phyloP scores from a whole-genome alignment of 495 filamentous ascomycete genomes.

The Lindgomyces ingoldianus region DNA sequence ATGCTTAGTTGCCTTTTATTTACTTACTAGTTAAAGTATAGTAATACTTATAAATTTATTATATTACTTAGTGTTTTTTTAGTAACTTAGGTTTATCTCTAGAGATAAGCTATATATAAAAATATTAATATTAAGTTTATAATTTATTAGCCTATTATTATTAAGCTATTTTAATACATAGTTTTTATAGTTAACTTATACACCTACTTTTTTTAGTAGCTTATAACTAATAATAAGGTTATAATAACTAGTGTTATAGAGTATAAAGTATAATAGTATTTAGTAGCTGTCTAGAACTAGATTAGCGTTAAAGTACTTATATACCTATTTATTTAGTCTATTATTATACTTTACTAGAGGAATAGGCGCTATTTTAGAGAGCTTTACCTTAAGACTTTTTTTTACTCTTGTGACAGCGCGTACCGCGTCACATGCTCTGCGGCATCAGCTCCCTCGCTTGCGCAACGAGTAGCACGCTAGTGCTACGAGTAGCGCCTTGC shows the following conservation, averaged over 20 bases:
- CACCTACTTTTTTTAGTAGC: background rate
- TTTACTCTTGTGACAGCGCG: too few species aligned
- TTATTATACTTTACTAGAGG: background rate
- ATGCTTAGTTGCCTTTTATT: constrained; percentile 16
- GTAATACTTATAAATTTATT: background rate
- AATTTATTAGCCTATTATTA: background rate
- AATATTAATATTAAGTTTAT: background rate
- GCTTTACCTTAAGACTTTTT: background rate
- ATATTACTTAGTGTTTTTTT: background rate
- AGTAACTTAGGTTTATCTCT: background rate
- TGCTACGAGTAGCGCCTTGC: too few species aligned
- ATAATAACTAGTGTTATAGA: background rate
- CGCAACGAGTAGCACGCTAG: too few species aligned
- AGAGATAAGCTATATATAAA: background rate
- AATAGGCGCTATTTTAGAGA: background rate
- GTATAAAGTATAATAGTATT: background rate
- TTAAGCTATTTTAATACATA: background rate
- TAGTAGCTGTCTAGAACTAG: background rate
- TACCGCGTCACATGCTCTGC: too few species aligned
- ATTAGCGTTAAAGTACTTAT: background rate
- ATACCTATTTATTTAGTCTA: background rate
- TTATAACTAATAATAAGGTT: background rate
- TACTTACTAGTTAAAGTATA: background rate
- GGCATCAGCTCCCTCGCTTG: too few species aligned
- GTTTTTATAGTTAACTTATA: background rate